These are phyloP conservation scores for Fusarium pseudonygamai DNA, from an alignment of 2,329 filamentous ascomycete genomes.

Conservation along the genomic window DNA sequence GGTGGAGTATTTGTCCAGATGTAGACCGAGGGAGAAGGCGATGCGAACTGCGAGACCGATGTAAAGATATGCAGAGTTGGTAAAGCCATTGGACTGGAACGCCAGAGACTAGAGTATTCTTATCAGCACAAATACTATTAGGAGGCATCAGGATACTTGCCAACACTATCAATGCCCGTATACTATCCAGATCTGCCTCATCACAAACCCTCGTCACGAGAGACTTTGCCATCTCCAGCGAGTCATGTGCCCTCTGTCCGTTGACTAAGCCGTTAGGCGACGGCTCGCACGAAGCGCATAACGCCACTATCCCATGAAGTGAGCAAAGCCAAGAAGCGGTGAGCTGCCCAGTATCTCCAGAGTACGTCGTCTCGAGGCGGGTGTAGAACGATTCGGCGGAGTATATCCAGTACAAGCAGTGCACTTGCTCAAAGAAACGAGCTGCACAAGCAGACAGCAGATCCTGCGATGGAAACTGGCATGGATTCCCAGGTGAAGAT, in stretches of 20 bases:
- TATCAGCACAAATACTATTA: too few relatives aligned
- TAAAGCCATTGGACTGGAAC: neutral
- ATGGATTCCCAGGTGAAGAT: fast-evolving
- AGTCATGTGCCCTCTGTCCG: neutral
- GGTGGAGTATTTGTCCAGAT: neutral
- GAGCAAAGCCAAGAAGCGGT: neutral
- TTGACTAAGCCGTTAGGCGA: fast-evolving
- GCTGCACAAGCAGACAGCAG: fast-evolving
- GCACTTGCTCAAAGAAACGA: neutral
- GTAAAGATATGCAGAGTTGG: neutral
- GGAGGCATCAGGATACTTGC: neutral
- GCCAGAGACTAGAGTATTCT: neutral
- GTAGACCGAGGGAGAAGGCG: neutral
- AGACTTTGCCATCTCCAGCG: neutral
- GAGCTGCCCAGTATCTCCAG: fast-evolving
- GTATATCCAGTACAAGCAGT: neutral
- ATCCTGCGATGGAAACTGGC: neutral
- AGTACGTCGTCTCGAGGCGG: neutral
- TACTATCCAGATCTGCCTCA: neutral
- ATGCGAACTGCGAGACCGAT: neutral
- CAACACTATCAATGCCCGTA: neutral
- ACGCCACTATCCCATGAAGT: fast-evolving
- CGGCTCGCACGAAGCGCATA: fast-evolving
- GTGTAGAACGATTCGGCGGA: neutral
- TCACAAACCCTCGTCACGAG: neutral